These are phyloP conservation scores for Glycine soja DNA, from an alignment of 306 rosid genomes.

Conservation along the genomic window DNA sequence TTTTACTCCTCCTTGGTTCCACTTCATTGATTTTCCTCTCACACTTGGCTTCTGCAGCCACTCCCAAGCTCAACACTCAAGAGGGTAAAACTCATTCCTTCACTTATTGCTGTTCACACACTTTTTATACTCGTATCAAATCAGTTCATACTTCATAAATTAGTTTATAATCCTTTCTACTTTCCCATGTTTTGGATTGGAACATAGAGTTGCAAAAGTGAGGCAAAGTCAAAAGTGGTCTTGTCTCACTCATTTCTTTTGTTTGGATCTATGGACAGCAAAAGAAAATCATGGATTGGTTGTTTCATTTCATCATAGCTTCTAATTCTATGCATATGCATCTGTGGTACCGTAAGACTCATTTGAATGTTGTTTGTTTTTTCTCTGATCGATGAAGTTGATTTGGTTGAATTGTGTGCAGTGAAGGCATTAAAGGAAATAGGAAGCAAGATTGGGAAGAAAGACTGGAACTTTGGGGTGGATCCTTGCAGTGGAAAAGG, in stretches of 20 bases:
- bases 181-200: neutral
- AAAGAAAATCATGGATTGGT: neutral
- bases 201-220: no score
- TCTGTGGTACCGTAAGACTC: neutral
- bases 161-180: conserved; percentile 4
- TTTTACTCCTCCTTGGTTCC: conserved; percentile 50
- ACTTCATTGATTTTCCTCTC: conserved; percentile 48
- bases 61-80: conserved; percentile 60
- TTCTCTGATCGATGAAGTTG: neutral
- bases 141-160: conserved; percentile 20
- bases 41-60: conserved; percentile 55
- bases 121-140: neutral
- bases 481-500: conserved; percentile 84
- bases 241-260: neutral
- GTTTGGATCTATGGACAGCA: neutral
- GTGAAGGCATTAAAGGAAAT: conserved; percentile 77
- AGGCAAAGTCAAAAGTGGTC: no score
- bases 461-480: conserved; percentile 79
- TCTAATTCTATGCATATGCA: neutral
- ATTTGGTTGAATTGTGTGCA: conserved; percentile 46
- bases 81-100: conserved; percentile 56
- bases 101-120: neutral
- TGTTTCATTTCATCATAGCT: conserved; percentile 25
- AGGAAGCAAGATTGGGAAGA: conserved; percentile 81
- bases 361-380: neutral